Percentiles rank a stretch among this genome's conserved stretches.
Conservation (phyloP, 1,139 yeast species). For the Debaryomyces psychrophilus region DNA sequence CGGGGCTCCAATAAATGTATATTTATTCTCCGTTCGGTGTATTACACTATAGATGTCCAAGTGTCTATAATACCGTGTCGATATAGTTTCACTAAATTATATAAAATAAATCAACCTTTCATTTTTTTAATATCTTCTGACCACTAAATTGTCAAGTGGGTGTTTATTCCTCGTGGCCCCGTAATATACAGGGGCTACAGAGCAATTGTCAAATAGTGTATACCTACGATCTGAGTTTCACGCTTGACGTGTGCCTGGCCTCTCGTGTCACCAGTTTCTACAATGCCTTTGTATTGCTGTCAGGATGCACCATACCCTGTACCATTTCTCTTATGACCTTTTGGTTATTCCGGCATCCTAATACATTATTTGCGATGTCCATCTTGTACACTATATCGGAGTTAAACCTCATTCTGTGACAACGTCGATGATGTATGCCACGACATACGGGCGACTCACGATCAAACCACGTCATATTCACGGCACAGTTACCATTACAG, state of each 20-base stretch:
- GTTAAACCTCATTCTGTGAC: too few relatives aligned
- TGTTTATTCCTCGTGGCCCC: conserved; percentile 2
- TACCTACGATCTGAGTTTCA: not conserved
- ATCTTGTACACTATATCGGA: not conserved
- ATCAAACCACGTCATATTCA: not conserved
- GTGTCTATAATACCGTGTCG: not conserved
- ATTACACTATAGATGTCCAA: not conserved
- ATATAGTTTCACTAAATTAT: not conserved
- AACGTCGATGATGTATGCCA: too few relatives aligned
- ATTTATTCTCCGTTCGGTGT: not conserved
- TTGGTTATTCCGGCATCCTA: not conserved
- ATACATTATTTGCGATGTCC: not conserved
- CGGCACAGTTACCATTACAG: conserved; percentile 10
- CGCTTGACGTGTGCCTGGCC: not conserved
- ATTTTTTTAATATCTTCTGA: not conserved
- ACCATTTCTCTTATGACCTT: not conserved
- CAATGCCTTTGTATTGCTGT: too few relatives aligned
- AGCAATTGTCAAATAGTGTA: not conserved
- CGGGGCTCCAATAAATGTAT: not conserved
- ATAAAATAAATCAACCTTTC: not conserved
- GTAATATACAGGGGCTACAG: conserved; percentile 2
- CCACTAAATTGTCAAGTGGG: not conserved
- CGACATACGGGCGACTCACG: not conserved
- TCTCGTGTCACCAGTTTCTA: not conserved
- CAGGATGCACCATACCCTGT: not conserved